Conservation (phyloP, 805 yeast genomes). For the Yarrowia deformans region DNA sequence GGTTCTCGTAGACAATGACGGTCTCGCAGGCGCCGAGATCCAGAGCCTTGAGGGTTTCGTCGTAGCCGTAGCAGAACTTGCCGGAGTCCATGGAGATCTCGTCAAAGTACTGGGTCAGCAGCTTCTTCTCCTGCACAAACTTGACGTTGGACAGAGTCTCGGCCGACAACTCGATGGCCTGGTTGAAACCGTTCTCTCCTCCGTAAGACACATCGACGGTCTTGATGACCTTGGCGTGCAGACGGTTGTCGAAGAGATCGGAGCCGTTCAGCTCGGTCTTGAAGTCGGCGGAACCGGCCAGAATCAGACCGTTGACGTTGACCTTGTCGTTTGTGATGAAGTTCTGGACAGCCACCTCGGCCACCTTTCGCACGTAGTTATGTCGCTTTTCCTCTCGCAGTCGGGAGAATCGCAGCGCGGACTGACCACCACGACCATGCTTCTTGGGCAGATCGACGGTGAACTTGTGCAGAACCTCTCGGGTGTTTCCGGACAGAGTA, state of each 20-base stretch:
- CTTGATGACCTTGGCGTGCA: slow-evolving; percentile 84
- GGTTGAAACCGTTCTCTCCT: slow-evolving; percentile 99
- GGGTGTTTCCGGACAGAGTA: slow-evolving; percentile 92
- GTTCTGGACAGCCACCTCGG: slow-evolving; percentile 97
- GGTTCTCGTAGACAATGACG: slow-evolving; percentile 89
- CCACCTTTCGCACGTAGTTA: slow-evolving; percentile 96
- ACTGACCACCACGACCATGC: slow-evolving; percentile 99
- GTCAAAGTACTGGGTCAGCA: slow-evolving; percentile 89
- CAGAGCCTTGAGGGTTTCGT: slow-evolving; percentile 93
- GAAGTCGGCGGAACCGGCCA: slow-evolving; percentile 99
- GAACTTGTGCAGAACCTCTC: slow-evolving; percentile 95
- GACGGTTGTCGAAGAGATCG: slow-evolving; percentile 90
- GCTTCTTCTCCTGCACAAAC: slow-evolving; percentile 97
- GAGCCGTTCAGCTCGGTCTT: slow-evolving; percentile 92
- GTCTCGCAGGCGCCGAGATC: slow-evolving; percentile 96
- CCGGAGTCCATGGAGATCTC: slow-evolving; percentile 98
- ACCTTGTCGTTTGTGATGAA: slow-evolving; percentile 95
- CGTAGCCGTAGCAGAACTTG: slow-evolving; percentile 96
- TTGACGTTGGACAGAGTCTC: slow-evolving; percentile 97
- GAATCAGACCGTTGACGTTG: slow-evolving; percentile 89
- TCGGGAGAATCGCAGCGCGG: slow-evolving; percentile 98
- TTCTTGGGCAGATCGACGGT: slow-evolving; percentile 98
- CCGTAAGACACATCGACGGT: slow-evolving; percentile 98
- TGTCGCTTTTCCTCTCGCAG: slow-evolving; percentile 99
- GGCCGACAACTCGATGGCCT: slow-evolving; percentile 97